phyloP scores from a whole-genome alignment of 495 filamentous ascomycete genomes.

The Talaromyces nanjingensis region DNA sequence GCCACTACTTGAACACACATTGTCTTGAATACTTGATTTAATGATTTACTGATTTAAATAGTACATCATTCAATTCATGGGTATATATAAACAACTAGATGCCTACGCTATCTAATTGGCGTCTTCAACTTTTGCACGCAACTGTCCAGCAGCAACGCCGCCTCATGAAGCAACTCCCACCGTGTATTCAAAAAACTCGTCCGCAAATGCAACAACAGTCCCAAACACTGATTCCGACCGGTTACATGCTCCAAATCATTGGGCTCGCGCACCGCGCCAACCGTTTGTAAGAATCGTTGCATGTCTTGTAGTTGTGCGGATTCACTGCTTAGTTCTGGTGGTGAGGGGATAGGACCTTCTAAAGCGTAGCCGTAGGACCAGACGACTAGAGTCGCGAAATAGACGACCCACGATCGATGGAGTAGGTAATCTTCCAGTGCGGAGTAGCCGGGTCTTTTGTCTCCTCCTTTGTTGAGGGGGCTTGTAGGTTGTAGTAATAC shows the following conservation, averaged over 20 bases:
- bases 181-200: slow-evolving; percentile 74
- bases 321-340: slow-evolving; percentile 45
- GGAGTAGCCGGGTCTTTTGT: slow-evolving; percentile 47
- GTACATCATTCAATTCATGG: neutral
- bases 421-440: slow-evolving; percentile 86
- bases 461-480: slow-evolving; percentile 21
- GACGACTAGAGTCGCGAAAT: slow-evolving; percentile 84
- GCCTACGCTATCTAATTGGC: neutral
- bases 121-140: slow-evolving; percentile 58
- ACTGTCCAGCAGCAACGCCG: slow-evolving; percentile 68
- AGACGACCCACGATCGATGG: slow-evolving; percentile 95
- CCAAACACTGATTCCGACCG: slow-evolving; percentile 75
- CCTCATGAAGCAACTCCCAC: slow-evolving; percentile 90
- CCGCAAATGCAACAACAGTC: slow-evolving; percentile 73
- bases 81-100: neutral
- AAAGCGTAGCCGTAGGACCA: slow-evolving; percentile 94
- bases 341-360: slow-evolving; percentile 62
- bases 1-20: neutral
- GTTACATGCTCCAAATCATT: slow-evolving; percentile 70
- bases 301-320: slow-evolving; percentile 70
- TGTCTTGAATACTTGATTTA: neutral
- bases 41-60: neutral
- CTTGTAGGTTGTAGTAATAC: slow-evolving; percentile 58
- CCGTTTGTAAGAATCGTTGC: slow-evolving; percentile 65
- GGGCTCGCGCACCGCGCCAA: slow-evolving; percentile 70